Evolutionary conservation across 164 flowering plant species (phyloP).

Genomic region (Liriodendron chinense): DNA sequence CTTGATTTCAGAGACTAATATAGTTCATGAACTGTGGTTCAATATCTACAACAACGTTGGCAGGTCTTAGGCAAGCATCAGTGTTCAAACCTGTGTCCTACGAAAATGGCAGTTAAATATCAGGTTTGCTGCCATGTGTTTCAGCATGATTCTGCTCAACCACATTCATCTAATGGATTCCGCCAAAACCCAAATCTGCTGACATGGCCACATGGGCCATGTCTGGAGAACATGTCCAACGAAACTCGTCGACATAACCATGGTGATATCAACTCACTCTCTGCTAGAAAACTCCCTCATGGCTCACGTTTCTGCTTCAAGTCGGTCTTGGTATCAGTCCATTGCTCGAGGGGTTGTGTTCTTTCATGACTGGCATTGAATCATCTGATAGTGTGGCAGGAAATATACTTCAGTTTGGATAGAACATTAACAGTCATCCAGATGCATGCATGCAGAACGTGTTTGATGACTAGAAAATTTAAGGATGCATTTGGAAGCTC

Average conservation of each 20-base stretch:
- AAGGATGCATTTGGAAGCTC: neutral
- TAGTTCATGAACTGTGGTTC: neutral
- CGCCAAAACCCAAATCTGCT: neutral
- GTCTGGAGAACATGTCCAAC: too few relatives aligned
- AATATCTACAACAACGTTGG: neutral
- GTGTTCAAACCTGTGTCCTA: neutral
- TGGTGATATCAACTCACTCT: neutral
- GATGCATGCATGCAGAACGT: neutral
- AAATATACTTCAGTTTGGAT: neutral
- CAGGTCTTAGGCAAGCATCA: neutral
- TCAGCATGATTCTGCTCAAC: neutral
- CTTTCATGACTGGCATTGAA: neutral
- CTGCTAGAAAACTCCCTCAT: neutral
- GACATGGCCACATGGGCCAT: neutral
- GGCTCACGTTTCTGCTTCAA: neutral
- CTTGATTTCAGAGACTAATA: neutral
- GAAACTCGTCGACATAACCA: too few relatives aligned
- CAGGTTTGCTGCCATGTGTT: neutral
- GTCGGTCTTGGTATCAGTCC: neutral
- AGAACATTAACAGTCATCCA: neutral
- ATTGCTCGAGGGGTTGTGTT: neutral
- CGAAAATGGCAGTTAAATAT: neutral
- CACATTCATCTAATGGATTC: neutral
- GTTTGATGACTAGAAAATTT: neutral
- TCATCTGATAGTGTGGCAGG: neutral